Base-by-base conservation (phyloP, 129 eudicot species). In the Chrysanthemum makinoi region DNA sequence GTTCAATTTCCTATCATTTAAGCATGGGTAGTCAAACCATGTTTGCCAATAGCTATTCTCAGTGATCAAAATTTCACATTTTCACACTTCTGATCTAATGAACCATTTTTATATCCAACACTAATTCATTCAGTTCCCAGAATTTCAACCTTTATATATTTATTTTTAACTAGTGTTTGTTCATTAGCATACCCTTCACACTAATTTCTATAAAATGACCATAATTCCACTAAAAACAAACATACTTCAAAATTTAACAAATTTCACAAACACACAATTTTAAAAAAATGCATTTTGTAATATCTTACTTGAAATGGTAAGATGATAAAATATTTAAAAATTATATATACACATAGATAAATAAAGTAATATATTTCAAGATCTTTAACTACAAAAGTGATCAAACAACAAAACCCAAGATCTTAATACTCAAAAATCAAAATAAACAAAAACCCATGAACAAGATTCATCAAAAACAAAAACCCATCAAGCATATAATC, bases 391-490 rank as follows among this genome's bases (percentile, higher is more conserved):
- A 53, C 20, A 55, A 16, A 69, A 20, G 5, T 61, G 66, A 77
- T 70, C 81, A 62, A 70, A 66, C 43, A 73, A 62, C 5, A 5
- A 48, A 78, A 47, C 76, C 69, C 69, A 74, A 81, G 81, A 78
- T 78, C 83, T 67, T 73, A 35, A 78, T 16, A 70, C 71, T 68
- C 60, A 33, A 72, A 66, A 11, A 22, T 51, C 17, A 51, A 11
- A 65, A 8, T 39, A 48, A 48, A 5, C 5, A 56, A 3, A 80
- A 75, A 80, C 64, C 59, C 72, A 72, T 62, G 47, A 61, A 28
- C 7, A 0, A 14, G 14, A 18, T 52, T 11, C 46, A 67, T 12
- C 63, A 75, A 53, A 52, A 62, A 43, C 0, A 0, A 76, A 67
- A 68, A 16, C 61, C 35, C 82, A 67, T 60, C 46, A 67, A 80